Conservation (phyloP, 108 stramenopile species). For the Skeletonema potamos region DNA sequence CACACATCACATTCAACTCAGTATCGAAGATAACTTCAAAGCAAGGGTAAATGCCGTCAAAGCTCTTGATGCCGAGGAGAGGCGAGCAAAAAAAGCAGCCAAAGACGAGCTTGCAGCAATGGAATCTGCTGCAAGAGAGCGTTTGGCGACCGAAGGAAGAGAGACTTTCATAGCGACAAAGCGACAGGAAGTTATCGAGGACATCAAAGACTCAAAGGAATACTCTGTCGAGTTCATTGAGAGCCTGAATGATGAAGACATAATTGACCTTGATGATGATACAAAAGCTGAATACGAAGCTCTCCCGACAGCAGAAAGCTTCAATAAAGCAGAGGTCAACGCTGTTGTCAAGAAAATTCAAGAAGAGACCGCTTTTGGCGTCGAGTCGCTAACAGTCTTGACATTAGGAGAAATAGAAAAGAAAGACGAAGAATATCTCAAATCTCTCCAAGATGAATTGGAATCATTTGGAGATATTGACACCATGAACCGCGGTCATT, state of each 20-base stretch:
- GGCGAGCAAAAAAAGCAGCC: slow-evolving; percentile 73
- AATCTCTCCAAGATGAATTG: slow-evolving; percentile 63
- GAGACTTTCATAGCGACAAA: slow-evolving; percentile 80
- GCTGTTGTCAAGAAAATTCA: slow-evolving; percentile 69
- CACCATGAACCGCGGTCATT: slow-evolving; percentile 24
- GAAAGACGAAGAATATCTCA: slow-evolving; percentile 56
- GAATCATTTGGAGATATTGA: slow-evolving; percentile 60
- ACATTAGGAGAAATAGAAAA: slow-evolving; percentile 71
- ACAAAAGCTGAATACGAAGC: slow-evolving; percentile 83
- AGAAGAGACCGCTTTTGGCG: slow-evolving; percentile 82
- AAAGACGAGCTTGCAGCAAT: slow-evolving; percentile 73
- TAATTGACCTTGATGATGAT: slow-evolving; percentile 86
- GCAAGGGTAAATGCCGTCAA: slow-evolving; percentile 79
- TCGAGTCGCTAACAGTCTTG: slow-evolving; percentile 62
- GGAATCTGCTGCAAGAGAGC: slow-evolving; percentile 73
- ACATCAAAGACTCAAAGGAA: slow-evolving; percentile 67
- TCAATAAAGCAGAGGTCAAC: slow-evolving; percentile 77
- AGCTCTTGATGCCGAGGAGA: slow-evolving; percentile 73
- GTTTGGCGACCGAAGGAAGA: slow-evolving; percentile 68
- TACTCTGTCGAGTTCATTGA: slow-evolving; percentile 75
- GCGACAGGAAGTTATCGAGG: slow-evolving; percentile 65
- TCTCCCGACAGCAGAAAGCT: slow-evolving; percentile 72
- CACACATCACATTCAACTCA: slow-evolving; percentile 60
- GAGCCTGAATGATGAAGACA: slow-evolving; percentile 79
- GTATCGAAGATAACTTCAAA: slow-evolving; percentile 81